Evolutionary conservation across 2,329 filamentous ascomycete species (phyloP), one percentile per base, ranked within the genome.

Genomic region (Colletotrichum musicola): DNA sequence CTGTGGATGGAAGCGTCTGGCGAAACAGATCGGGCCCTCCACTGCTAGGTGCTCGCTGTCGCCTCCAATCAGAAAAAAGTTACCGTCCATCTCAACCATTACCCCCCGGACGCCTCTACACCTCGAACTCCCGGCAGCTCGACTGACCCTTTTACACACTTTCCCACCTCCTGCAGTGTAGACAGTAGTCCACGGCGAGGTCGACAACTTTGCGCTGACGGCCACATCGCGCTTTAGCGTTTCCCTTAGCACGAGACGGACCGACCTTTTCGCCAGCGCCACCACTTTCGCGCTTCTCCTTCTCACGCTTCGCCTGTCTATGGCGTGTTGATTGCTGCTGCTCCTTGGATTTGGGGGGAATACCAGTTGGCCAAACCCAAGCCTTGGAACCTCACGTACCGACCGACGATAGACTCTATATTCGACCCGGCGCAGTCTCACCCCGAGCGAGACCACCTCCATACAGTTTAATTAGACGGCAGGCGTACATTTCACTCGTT

Each of bases 181-280:
- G 25, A 59, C 25, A 38, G 18, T 42, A 59, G 14, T 50, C 38
- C 54, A 35, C 30, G 30, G 30, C 30, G 30, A 35, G 30, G 38
- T 66, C 62, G 62, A 55, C 50, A 66, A 27, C 25, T 65, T 55
- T 69, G 62, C 66, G 66, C 62, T 61, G 66, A 69, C 66, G 44
- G 56, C 62, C 62, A 69, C 55, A 69, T 56, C 51, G 58, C 62
- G 50, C 47, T 38, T 59, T 61, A 69, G 66, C 42, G 62, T 60
- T 51, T 25, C 62, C 51, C 42, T 66, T 69, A 69, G 66, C 66
- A 66, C 49, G 56, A 63, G 50, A 61, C 62, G 44, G 55, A 56
- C 62, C 55, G 66, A 56, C 62, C 44, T 60, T 66, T 35, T 49
- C 55, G 55, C 66, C 62, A 51, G 55, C 66, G 66, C 66, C 56